Conservation (phyloP, 495 filamentous ascomycete species). For the Pyrenula aspistea region DNA sequence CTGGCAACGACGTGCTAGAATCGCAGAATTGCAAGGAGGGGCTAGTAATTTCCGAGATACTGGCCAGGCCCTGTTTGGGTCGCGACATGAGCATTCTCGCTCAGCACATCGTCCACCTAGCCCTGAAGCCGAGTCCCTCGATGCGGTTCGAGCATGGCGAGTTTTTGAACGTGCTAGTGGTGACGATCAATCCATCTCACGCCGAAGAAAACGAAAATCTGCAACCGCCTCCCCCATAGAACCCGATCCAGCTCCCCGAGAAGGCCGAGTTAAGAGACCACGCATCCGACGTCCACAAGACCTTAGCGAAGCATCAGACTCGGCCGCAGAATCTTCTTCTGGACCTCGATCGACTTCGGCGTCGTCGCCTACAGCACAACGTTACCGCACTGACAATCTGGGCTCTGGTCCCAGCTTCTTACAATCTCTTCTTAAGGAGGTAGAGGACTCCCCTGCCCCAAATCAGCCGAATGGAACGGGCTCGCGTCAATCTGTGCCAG, state of each 20-base stretch:
- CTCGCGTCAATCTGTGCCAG: slow-evolving; percentile 11
- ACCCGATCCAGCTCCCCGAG: slow-evolving; percentile 47
- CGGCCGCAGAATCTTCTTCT: slow-evolving; percentile 23
- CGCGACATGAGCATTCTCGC: slow-evolving; percentile 10
- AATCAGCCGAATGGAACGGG: slow-evolving; percentile 37
- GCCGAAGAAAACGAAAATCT: slow-evolving; percentile 66
- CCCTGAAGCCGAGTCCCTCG: slow-evolving; percentile 55
- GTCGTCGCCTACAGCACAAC: slow-evolving; percentile 11
- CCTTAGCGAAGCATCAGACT: slow-evolving; percentile 32
- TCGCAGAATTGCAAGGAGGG: slow-evolving; percentile 68
- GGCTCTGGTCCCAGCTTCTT: slow-evolving; percentile 53
- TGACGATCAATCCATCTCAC: slow-evolving; percentile 34
- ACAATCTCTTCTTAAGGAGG: slow-evolving; percentile 73
- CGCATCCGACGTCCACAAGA: slow-evolving; percentile 50
- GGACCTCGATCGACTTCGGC: slow-evolving; percentile 6
- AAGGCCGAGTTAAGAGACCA: slow-evolving; percentile 75
- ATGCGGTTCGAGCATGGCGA: slow-evolving; percentile 80
- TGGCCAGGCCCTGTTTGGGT: slow-evolving; percentile 27
- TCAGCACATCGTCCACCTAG: slow-evolving; percentile 32
- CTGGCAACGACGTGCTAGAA: slow-evolving; percentile 70
- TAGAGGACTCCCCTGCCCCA: slow-evolving; percentile 54
- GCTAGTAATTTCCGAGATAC: slow-evolving; percentile 54
- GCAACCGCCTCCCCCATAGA: slow-evolving; percentile 57
- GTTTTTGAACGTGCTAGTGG: slow-evolving; percentile 75
- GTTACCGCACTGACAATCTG: slow-evolving; percentile 20